Percentiles rank a stretch among this genome's conserved stretches.
phyloP scores from a whole-genome alignment of 164 flowering plant species.

The Annona squamosa region DNA sequence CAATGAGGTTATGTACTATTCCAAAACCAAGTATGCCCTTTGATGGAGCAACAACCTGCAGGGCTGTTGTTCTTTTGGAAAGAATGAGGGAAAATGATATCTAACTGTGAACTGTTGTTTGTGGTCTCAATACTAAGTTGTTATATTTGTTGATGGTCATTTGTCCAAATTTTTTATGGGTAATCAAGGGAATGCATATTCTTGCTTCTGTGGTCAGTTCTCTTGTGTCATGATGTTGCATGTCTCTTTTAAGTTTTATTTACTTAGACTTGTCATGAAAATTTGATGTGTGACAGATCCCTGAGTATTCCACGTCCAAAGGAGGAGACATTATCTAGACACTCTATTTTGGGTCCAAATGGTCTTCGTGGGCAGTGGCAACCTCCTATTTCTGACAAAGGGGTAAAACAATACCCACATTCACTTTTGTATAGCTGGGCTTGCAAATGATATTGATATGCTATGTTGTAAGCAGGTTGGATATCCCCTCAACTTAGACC shows the following conservation, averaged over 20 bases:
- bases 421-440: background rate
- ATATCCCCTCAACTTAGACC: slow-evolving; percentile 74
- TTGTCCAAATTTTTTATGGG: background rate
- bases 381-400: slow-evolving; percentile 53
- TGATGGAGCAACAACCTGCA: background rate
- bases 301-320: slow-evolving; percentile 53
- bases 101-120: background rate
- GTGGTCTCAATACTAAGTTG: background rate
- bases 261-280: background rate
- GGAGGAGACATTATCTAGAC: slow-evolving; percentile 81
- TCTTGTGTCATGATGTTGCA: background rate
- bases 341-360: slow-evolving; percentile 88
- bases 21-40: background rate
- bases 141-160: background rate
- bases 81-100: background rate
- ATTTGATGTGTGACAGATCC: slow-evolving; percentile 31
- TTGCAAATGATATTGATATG: slow-evolving; percentile 13
- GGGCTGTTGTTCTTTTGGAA: background rate
- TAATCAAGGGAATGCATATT: background rate
- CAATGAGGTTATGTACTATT: background rate
- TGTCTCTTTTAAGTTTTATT: background rate
- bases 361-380: slow-evolving; percentile 86
- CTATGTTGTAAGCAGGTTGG: slow-evolving; percentile 45
- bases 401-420: slow-evolving; percentile 31
- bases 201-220: background rate